Base-by-base conservation (phyloP, 1,284 basidiomycete species). In the Cutaneotrichosporon cutaneum region DNA sequence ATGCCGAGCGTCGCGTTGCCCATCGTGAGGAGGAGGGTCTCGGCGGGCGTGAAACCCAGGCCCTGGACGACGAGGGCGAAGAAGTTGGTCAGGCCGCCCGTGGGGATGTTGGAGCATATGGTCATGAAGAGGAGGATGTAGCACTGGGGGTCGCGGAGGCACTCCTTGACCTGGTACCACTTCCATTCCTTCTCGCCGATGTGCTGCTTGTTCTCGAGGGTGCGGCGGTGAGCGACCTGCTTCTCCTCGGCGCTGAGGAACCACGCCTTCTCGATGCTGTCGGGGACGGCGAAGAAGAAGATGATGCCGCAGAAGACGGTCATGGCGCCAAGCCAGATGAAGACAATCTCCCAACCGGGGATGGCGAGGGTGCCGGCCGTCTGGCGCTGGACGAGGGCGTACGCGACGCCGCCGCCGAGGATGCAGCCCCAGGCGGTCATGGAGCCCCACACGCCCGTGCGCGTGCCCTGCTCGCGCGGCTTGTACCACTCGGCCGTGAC, bases 181-280 rank as follows among this genome's bases (percentile, higher is more conserved):
- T 68, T 63, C 51, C 59, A 74, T 36, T 65, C 69, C 9, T 65
- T 54, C 42, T 68, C 67, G 54, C 70, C 62, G 0, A 74, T 76
- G 42, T 78, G 77, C 9, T 73, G 74, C 54, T 77, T 73, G 62
- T 74, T 77, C 35, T 58, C 55, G 13, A 48, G 61, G 3, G 54
- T 58, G 36, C 75, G 69, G 11, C 70, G 65, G 24, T 67, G 51
- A 30, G 74, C 72, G 30, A 73, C 59, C 22, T 59, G 50, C 52
- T 71, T 72, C n/a, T 73, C 68, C 9, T 64, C 56, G 6, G 56
- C 36, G 30, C 18, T 64, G 3, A 71, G 68, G 69, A 72, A 76
- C 26, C 70, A 63, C 6, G 71, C 73, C 45, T 61, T 22, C 4
- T 61, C 58, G 0, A 70, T 70, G 11, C 59, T 45, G 61, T 73